Conservation (phyloP, 257 asterid species). For the Fraxinus excelsior region DNA sequence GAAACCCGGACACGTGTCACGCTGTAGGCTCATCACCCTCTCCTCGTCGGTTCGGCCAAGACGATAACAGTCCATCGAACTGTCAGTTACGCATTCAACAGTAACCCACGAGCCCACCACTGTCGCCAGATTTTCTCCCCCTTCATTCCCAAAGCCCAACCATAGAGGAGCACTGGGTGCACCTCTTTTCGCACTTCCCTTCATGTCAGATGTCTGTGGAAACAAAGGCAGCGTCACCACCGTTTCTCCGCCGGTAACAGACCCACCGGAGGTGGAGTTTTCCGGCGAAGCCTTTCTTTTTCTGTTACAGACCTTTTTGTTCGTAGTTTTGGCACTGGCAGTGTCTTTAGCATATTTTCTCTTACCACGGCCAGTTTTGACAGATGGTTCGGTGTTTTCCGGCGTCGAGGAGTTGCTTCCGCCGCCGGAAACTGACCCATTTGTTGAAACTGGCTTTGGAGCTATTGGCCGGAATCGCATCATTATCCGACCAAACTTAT, state of each 20-base stretch:
- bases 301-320: slow-evolving; percentile 18
- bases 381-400: slow-evolving; percentile 20
- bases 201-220: slow-evolving; percentile 29
- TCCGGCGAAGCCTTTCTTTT: slow-evolving; percentile 42
- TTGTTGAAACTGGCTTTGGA: slow-evolving; percentile 56
- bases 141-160: slow-evolving; percentile 50
- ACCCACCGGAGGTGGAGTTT: slow-evolving; percentile 37
- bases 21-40: slow-evolving; percentile 43
- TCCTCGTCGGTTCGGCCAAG: slow-evolving; percentile 54
- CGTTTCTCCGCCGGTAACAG: slow-evolving; percentile 31
- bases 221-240: slow-evolving; percentile 51
- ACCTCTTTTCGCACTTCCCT: neutral
- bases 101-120: slow-evolving; percentile 48
- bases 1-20: slow-evolving; percentile 78
- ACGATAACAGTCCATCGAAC: slow-evolving; percentile 34
- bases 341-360: slow-evolving; percentile 37
- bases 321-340: neutral
- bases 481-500: slow-evolving; percentile 61
- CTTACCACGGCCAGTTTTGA: slow-evolving; percentile 22
- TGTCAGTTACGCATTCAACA: slow-evolving; percentile 56
- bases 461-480: slow-evolving; percentile 76
- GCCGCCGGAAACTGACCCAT: slow-evolving; percentile 31
- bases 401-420: slow-evolving; percentile 14
- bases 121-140: slow-evolving; percentile 12
- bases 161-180: slow-evolving; percentile 31